A percentile compares a stretch with the other conserved stretches of the same genome.
These are phyloP conservation scores for Cercospora sp. DNA, from an alignment of 2,329 filamentous ascomycete genomes.

Conservation along the genomic window DNA sequence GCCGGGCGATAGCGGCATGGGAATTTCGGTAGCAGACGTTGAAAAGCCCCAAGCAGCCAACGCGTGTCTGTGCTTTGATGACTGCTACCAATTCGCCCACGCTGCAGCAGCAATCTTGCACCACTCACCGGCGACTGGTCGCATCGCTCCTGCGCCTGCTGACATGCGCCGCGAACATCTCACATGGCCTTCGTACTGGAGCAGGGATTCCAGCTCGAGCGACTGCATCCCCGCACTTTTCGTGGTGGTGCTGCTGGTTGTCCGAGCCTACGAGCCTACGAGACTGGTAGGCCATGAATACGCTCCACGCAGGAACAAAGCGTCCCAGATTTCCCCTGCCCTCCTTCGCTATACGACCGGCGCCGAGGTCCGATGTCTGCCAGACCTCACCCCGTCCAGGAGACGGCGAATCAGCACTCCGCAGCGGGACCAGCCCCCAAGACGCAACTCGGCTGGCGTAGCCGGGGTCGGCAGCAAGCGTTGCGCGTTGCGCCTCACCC, in stretches of 20 bases:
- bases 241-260: neutral
- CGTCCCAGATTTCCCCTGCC: neutral
- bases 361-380: slow-evolving; percentile 5
- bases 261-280: neutral
- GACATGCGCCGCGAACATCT: neutral
- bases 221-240: slow-evolving; percentile 4
- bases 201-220: neutral
- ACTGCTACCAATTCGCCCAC: neutral
- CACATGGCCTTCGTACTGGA: neutral
- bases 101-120: neutral
- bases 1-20: slow-evolving; percentile 2
- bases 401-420: slow-evolving; percentile 1
- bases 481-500: neutral
- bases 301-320: slow-evolving; percentile 7
- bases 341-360: neutral
- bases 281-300: neutral
- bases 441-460: slow-evolving; percentile 1
- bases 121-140: slow-evolving; percentile 2
- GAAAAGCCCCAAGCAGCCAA: neutral
- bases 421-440: neutral
- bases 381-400: neutral
- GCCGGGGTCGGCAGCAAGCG: neutral
- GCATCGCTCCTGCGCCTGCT: slow-evolving; percentile 2
- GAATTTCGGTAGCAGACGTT: neutral
- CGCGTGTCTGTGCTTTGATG: slow-evolving; percentile 12